Evolutionary conservation across 805 yeast species (phyloP), one percentile per base, ranked within the genome.

Genomic region (Diddensiella transvaalensis): DNA sequence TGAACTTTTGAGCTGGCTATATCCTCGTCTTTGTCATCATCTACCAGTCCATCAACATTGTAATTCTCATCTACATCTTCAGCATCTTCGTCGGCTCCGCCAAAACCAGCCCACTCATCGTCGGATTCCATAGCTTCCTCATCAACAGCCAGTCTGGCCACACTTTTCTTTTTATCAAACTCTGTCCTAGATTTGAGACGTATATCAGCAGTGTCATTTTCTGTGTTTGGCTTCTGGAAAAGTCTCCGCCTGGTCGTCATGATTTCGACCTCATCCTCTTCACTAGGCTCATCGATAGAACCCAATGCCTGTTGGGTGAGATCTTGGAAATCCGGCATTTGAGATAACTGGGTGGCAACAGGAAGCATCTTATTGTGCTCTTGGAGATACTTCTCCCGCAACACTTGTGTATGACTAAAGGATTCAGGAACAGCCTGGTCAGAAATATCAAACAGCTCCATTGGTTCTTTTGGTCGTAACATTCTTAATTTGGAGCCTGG

Each of bases 71-170:
- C 54, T 3, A 44, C 56, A 11, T 49, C 43, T 6, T 44, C 42
- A 4, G 18, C 55, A 4, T 56, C 60, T 24, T 53, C 59, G 26
- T 56, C 52, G 22, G 49, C 59, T 3, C 62, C 62, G n/a, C 61
- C 62, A n/a, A 56, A 36, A 2, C 60, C 60, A n/a, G 61, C 61
- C 61, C 61, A 59, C 44, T 59, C 62, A 33, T 59, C 62, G 13
- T 59, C 62, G 3, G 61, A 57, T 42, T 59, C 62, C 18, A 51
- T 54, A 22, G 62, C 62, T 40, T 59, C 62, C 24, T 57, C 60
- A 24, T 59, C 62, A 4, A 56, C 52, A 6, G 53, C 32, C 1
- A 36, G 51, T 10, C 50, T 19, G 2, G 56, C 57, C 10, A 42
- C 41, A 8, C 47, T 42, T 10, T 33, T 38, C 18, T 26, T 40